phyloP scores from a whole-genome alignment of 2,329 filamentous ascomycete species.

The Alternaria ventricosa region DNA sequence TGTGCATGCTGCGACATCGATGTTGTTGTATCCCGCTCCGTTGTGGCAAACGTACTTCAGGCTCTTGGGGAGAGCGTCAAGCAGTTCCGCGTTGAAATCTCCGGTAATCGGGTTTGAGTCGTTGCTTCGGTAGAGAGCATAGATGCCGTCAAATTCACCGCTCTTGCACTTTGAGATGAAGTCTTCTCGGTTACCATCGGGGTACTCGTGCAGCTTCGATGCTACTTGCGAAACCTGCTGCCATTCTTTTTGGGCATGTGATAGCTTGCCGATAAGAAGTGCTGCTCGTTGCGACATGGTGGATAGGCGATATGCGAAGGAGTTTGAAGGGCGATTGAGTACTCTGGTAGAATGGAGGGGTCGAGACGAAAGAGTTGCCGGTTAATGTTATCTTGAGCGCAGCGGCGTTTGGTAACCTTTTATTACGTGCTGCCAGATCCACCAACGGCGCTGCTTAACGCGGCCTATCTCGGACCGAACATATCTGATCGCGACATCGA shows the following conservation, averaged over 20 bases:
- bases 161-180: constrained; percentile 62
- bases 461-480: constrained; percentile 34
- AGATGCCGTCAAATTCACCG: constrained; percentile 63
- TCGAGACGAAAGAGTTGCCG: background rate
- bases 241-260: constrained; percentile 57
- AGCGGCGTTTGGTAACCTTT: constrained; percentile 27
- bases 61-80: constrained; percentile 50
- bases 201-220: constrained; percentile 58
- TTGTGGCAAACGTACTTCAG: constrained; percentile 56
- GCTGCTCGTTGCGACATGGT: constrained; percentile 47
- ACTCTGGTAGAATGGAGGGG: background rate
- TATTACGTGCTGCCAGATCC: constrained; percentile 18
- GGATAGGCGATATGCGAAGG: background rate
- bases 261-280: constrained; percentile 55
- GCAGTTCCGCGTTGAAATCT: constrained; percentile 55
- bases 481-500: background rate
- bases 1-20: constrained; percentile 62
- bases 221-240: constrained; percentile 45
- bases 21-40: constrained; percentile 67
- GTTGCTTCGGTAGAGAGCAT: constrained; percentile 66
- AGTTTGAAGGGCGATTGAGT: background rate
- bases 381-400: constrained; percentile 6
- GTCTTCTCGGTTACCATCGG: constrained; percentile 59
- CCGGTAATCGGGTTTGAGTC: constrained; percentile 59
- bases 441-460: constrained; percentile 16